Conservation (phyloP, 2,329 filamentous ascomycete genomes). For the Macrophomina phaseolina region DNA sequence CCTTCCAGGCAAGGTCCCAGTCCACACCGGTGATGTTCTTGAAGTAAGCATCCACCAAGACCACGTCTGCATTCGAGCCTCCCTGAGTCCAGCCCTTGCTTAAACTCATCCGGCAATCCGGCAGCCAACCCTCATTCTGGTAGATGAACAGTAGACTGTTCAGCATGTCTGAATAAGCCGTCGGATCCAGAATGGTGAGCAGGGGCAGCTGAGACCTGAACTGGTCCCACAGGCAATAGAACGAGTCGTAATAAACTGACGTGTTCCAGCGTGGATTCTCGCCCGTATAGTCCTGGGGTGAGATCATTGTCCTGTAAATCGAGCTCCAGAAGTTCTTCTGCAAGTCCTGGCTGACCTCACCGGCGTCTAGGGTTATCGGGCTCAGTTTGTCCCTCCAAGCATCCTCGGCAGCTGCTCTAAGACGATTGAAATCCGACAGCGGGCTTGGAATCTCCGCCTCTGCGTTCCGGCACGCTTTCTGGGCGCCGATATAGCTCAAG, state of each 20-base stretch:
- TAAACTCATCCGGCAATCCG: conserved; percentile 78
- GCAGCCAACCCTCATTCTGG: conserved; percentile 72
- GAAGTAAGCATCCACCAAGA: conserved; percentile 72
- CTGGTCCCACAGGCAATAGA: conserved; percentile 66
- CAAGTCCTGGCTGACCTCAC: conserved; percentile 43
- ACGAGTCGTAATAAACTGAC: conserved; percentile 53
- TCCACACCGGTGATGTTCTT: conserved; percentile 64
- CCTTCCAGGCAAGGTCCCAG: conserved; percentile 45
- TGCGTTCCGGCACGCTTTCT: conserved; percentile 71
- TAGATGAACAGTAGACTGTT: conserved; percentile 76
- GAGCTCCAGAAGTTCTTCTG: conserved; percentile 53
- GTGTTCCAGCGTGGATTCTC: conserved; percentile 55
- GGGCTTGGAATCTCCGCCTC: conserved; percentile 68
- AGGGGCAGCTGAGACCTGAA: conserved; percentile 65
- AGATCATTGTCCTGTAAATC: conserved; percentile 52
- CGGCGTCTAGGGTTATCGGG: conserved; percentile 45
- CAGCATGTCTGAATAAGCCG: conserved; percentile 69
- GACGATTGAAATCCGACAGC: conserved; percentile 65
- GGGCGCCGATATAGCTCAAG: conserved; percentile 70
- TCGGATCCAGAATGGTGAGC: conserved; percentile 70
- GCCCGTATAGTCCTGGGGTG: conserved; percentile 55
- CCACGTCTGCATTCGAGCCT: conserved; percentile 75
- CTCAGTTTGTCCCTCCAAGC: conserved; percentile 49
- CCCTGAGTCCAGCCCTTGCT: conserved; percentile 78
- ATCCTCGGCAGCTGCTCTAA: conserved; percentile 50